These are phyloP conservation scores for Wickerhamiella spandovensis DNA, from an alignment of 805 yeast species.

Conservation along the genomic window DNA sequence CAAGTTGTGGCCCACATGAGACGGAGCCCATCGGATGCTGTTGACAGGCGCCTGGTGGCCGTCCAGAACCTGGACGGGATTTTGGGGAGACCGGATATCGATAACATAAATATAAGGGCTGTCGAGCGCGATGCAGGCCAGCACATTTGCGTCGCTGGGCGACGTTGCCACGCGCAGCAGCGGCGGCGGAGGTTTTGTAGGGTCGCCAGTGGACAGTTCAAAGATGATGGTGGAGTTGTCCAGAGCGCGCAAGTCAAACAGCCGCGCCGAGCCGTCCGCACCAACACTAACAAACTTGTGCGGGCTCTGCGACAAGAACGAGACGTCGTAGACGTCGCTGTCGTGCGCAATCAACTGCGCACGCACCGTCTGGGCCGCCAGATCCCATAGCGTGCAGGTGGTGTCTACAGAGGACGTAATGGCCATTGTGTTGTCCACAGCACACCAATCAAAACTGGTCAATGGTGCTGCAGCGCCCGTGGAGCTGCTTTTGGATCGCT, in stretches of 20 bases:
- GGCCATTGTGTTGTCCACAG: slow-evolving; percentile 49
- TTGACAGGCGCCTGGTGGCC: slow-evolving; percentile 62
- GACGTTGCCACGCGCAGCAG: slow-evolving; percentile 65
- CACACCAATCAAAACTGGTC: slow-evolving; percentile 90
- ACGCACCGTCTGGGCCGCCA: slow-evolving; percentile 53
- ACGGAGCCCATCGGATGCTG: slow-evolving; percentile 74
- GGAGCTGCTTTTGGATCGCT: slow-evolving; percentile 30
- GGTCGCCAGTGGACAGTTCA: slow-evolving; percentile 41
- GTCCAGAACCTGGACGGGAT: slow-evolving; percentile 56
- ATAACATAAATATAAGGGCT: slow-evolving; percentile 53
- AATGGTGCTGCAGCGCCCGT: slow-evolving; percentile 47
- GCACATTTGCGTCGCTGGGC: slow-evolving; percentile 63
- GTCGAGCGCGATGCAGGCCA: slow-evolving; percentile 71
- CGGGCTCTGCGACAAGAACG: slow-evolving; percentile 60
- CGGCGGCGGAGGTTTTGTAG: slow-evolving; percentile 32
- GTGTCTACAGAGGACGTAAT: slow-evolving; percentile 89
- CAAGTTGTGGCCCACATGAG: slow-evolving; percentile 31
- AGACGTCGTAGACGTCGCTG: slow-evolving; percentile 85
- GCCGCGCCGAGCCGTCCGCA: slow-evolving; percentile 86
- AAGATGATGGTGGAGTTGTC: slow-evolving; percentile 93
- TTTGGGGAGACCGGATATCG: slow-evolving; percentile 80
- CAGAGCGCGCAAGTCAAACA: slow-evolving; percentile 75
- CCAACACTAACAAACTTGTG: slow-evolving; percentile 85
- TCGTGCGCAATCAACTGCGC: slow-evolving; percentile 96
- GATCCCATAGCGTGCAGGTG: slow-evolving; percentile 94